Evolutionary conservation across 1,284 basidiomycete genomes (phyloP).

Genomic region (Irpex sp.): DNA sequence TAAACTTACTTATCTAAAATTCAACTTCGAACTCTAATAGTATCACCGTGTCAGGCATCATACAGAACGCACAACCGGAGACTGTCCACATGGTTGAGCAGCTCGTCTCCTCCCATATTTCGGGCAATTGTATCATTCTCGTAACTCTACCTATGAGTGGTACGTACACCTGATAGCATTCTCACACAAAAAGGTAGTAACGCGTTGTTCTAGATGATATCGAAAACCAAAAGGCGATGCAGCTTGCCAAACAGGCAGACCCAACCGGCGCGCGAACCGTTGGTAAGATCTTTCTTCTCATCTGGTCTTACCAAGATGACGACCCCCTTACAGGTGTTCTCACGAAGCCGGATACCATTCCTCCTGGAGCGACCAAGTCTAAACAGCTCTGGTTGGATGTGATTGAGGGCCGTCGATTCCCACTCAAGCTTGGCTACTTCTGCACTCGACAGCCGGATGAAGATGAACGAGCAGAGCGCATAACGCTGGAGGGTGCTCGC

Average conservation of each 20-base stretch:
- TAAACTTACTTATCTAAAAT: background rate
- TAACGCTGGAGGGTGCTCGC: slow-evolving; percentile 37
- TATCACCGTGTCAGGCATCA: slow-evolving; percentile 37
- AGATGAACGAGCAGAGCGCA: slow-evolving; percentile 38
- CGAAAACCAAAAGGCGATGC: slow-evolving; percentile 57
- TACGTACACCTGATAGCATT: slow-evolving; percentile 21
- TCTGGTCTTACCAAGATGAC: background rate
- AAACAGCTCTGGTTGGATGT: slow-evolving; percentile 48
- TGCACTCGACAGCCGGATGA: slow-evolving; percentile 67
- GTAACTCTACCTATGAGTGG: slow-evolving; percentile 62
- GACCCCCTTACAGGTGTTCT: slow-evolving; percentile 43
- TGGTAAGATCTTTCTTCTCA: slow-evolving; percentile 31
- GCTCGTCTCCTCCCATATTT: slow-evolving; percentile 44
- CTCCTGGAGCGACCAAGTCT: slow-evolving; percentile 38
- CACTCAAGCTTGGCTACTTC: slow-evolving; percentile 57
- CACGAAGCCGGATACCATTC: slow-evolving; percentile 60
- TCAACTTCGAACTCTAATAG: no score
- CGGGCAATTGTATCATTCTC: slow-evolving; percentile 43
- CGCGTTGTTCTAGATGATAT: slow-evolving; percentile 45
- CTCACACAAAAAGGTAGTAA: background rate
- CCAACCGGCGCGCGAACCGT: slow-evolving; percentile 53
- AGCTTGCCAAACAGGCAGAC: slow-evolving; percentile 50
- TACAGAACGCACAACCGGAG: slow-evolving; percentile 46
- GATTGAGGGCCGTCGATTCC: slow-evolving; percentile 42
- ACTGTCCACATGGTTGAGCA: slow-evolving; percentile 42